Evolutionary conservation across 805 yeast species (phyloP).

Genomic region (Candida khao-thaluensis): DNA sequence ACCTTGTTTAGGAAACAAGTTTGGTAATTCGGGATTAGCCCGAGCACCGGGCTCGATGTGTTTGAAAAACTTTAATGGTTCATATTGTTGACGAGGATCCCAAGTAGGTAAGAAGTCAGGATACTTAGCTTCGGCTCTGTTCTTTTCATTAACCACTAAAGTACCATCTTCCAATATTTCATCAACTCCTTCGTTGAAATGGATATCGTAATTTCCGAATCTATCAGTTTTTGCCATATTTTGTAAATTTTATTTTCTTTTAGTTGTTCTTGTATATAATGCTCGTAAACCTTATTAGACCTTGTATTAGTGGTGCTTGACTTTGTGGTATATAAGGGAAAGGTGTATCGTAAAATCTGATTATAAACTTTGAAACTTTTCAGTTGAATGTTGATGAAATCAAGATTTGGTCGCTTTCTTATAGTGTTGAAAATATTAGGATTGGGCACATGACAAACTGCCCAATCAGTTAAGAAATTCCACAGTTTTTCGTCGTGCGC

Average conservation of each 20-base stretch:
- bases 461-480: background rate
- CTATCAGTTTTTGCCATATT: background rate
- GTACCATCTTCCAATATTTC: slow-evolving; percentile 49
- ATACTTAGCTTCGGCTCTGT: slow-evolving; percentile 32
- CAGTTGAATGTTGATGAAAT: too few species aligned
- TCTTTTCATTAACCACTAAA: slow-evolving; percentile 43
- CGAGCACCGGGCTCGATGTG: slow-evolving; percentile 61
- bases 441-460: background rate
- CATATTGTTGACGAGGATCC: slow-evolving; percentile 57
- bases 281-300: too few species aligned
- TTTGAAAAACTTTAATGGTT: slow-evolving; percentile 54
- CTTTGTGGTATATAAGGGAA: too few species aligned
- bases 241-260: too few species aligned
- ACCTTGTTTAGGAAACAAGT: slow-evolving; percentile 44
- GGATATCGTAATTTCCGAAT: slow-evolving; percentile 38
- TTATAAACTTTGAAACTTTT: too few species aligned
- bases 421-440: background rate
- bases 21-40: slow-evolving; percentile 58
- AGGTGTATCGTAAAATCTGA: too few species aligned
- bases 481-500: background rate
- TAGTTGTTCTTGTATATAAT: too few species aligned
- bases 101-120: slow-evolving; percentile 69
- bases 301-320: too few species aligned
- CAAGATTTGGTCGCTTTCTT: too few species aligned
- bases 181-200: slow-evolving; percentile 52